Conservation (phyloP, 306 rosid genomes). For the Vigna angularis region DNA sequence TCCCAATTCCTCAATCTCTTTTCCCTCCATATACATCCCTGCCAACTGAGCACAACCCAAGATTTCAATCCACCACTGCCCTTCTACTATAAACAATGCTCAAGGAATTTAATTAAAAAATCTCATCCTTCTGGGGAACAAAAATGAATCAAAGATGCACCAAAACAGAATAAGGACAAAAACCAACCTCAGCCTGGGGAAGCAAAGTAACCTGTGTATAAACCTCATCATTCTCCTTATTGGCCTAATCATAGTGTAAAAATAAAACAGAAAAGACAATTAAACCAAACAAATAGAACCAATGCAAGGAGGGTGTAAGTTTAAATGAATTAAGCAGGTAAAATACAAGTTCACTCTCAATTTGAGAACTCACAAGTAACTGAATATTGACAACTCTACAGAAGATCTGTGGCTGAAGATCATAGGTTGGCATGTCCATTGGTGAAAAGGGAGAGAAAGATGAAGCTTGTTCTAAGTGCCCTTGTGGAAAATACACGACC, state of each 20-base stretch:
- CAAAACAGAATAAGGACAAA: slow-evolving; percentile 29
- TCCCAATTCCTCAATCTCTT: slow-evolving; percentile 72
- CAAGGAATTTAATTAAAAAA: not conserved
- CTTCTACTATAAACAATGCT: not conserved
- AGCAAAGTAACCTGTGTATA: slow-evolving; percentile 85
- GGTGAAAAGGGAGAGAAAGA: slow-evolving; percentile 76
- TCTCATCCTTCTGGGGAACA: not conserved
- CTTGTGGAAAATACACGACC: slow-evolving; percentile 93
- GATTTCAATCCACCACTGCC: not conserved
- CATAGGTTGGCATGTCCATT: slow-evolving; percentile 71
- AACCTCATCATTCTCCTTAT: slow-evolving; percentile 98
- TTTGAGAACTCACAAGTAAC: slow-evolving; percentile 73
- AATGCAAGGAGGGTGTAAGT: slow-evolving; percentile 26
- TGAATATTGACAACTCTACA: slow-evolving; percentile 87
- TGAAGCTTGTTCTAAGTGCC: slow-evolving; percentile 83
- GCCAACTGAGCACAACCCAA: slow-evolving; percentile 58
- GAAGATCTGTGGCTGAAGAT: slow-evolving; percentile 88
- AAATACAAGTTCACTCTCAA: slow-evolving; percentile 24
- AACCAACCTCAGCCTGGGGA: slow-evolving; percentile 83
- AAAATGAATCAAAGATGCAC: slow-evolving; percentile 32
- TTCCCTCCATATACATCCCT: slow-evolving; percentile 63
- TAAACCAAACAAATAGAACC: slow-evolving; percentile 24
- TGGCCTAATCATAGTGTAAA: slow-evolving; percentile 61
- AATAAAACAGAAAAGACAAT: not conserved
- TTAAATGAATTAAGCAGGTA: slow-evolving; percentile 32